Evolutionary conservation across 352 stramenopile genomes (phyloP), one percentile per base, ranked within the genome.

Genomic region (Phytophthora agathidicida): DNA sequence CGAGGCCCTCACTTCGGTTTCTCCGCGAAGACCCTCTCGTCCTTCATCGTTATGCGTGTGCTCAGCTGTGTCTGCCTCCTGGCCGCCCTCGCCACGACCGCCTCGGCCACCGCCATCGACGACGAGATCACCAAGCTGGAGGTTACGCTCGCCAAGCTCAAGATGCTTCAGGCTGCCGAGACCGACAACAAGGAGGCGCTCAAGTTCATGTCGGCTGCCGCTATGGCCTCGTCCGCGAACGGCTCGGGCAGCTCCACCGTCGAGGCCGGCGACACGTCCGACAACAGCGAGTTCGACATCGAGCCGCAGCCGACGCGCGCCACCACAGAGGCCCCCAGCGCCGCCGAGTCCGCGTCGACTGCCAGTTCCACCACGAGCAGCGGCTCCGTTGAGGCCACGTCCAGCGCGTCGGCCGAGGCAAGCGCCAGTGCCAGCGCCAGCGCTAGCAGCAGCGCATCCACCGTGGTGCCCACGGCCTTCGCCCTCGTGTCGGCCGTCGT

Each of bases 251-350:
- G 46, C 31, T 43, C 53, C 31, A 52, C 46, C 13, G 49, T 51
- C 38, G 46, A 20, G 30, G 39, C 56, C 11, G 48, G 47, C 3
- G 44, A 65, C 48, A 64, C 46, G 46, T 69, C 58, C 8, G 24
- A 32, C 47, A 67, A 73, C 35, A 70, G 55, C 53, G 68, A 65
- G 49, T 76, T 57, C 39, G 63, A 65, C 53, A 70, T 76, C 36
- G 58, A 76, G 44, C 68, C 68, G 39, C 68, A 73, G 58, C 52
- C 68, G 22, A 65, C 53, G 17, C 68, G 68, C 33, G 52, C 57
- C 19, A n/a, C 55, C 23, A 68, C 52, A 19, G 37, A 57, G 11
- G 46, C 61, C 17, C 37, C 61, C 10, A 57, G 36, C 37, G 27
- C 46, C 20, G 42, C 49, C n/a, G n/a, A n/a, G 19, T 33, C 53